These are phyloP conservation scores for Fusarium cyanostomum DNA, from an alignment of 2,329 filamentous ascomycete genomes.

Conservation along the genomic window DNA sequence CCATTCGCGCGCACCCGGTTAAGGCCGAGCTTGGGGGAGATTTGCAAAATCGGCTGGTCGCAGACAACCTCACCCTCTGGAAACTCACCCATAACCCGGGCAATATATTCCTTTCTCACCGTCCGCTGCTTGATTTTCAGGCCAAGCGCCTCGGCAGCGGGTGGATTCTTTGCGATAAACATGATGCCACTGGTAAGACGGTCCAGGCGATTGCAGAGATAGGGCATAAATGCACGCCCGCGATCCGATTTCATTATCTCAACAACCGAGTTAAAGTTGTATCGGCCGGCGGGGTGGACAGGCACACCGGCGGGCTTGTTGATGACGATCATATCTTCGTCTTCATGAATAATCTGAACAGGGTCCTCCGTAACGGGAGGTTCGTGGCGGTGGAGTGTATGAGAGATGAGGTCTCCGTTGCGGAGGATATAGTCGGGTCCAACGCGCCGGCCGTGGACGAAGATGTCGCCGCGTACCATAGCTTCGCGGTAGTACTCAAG, in stretches of 20 bases:
- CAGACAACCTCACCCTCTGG: constrained; percentile 91
- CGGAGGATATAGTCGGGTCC: constrained; percentile 75
- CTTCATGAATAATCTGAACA: constrained; percentile 87
- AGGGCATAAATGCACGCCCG: constrained; percentile 62
- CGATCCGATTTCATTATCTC: constrained; percentile 90
- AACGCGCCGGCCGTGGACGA: constrained; percentile 79
- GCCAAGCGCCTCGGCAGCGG: constrained; percentile 80
- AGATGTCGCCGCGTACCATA: constrained; percentile 81
- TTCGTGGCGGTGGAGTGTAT: constrained; percentile 95
- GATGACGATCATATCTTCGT: constrained; percentile 93
- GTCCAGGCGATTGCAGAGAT: constrained; percentile 92
- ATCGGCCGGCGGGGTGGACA: constrained; percentile 93
- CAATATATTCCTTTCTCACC: constrained; percentile 95
- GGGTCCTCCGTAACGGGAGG: constrained; percentile 86
- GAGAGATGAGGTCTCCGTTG: constrained; percentile 91
- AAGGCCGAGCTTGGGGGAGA: constrained; percentile 92
- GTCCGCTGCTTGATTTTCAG: constrained; percentile 80
- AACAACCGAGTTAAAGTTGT: constrained; percentile 93
- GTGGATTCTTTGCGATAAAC: constrained; percentile 91
- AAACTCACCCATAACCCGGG: constrained; percentile 89
- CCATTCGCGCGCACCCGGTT: constrained; percentile 95
- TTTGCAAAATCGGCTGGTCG: constrained; percentile 91
- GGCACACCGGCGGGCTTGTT: constrained; percentile 96
- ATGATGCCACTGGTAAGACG: constrained; percentile 95
- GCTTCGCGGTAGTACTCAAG: constrained; percentile 87